Percentiles rank a stretch among this genome's conserved stretches.
Evolutionary conservation across 225 moss, liverwort and hornwort genomes (phyloP).

Genomic region (Bryum argenteum): DNA sequence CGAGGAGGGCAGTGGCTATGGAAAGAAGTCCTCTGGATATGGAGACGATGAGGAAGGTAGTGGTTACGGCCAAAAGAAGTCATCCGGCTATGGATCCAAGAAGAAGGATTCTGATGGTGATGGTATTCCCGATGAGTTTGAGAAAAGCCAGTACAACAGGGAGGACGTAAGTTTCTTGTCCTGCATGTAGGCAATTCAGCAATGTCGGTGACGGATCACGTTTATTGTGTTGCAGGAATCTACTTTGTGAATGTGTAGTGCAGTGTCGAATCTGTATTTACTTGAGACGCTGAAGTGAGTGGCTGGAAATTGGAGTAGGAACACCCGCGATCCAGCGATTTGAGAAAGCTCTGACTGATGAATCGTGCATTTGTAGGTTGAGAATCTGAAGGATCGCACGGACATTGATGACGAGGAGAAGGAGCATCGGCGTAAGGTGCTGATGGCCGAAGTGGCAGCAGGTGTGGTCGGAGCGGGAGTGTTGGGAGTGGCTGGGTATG

Average conservation of each 20-base stretch:
- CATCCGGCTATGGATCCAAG: constrained; percentile 31
- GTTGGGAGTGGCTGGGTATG: constrained; percentile 40
- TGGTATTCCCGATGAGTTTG: constrained; percentile 40
- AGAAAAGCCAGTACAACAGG: constrained; percentile 39
- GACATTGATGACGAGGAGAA: constrained; percentile 48
- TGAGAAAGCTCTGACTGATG: constrained; percentile 5
- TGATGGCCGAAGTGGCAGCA: constrained; percentile 45
- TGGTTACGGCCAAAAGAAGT: constrained; percentile 17
- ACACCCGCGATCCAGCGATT: neutral
- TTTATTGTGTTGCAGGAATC: neutral
- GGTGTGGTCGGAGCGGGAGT: constrained; percentile 53
- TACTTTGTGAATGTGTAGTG: neutral
- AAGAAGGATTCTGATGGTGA: constrained; percentile 36
- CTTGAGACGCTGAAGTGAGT: neutral
- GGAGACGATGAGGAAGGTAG: constrained; percentile 26
- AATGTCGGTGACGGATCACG: neutral
- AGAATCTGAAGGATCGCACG: constrained; percentile 43
- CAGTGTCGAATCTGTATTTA: neutral
- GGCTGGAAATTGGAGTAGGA: neutral
- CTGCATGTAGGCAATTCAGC: neutral
- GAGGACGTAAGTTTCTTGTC: constrained; percentile 37
- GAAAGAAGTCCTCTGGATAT: constrained; percentile 20
- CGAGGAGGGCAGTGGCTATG: constrained; percentile 21
- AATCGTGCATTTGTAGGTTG: constrained; percentile 33
- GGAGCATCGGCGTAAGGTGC: constrained; percentile 43